Base-by-base conservation (phyloP, 192 early-diverging fungal genomes). In the Coemansia sp. region DNA sequence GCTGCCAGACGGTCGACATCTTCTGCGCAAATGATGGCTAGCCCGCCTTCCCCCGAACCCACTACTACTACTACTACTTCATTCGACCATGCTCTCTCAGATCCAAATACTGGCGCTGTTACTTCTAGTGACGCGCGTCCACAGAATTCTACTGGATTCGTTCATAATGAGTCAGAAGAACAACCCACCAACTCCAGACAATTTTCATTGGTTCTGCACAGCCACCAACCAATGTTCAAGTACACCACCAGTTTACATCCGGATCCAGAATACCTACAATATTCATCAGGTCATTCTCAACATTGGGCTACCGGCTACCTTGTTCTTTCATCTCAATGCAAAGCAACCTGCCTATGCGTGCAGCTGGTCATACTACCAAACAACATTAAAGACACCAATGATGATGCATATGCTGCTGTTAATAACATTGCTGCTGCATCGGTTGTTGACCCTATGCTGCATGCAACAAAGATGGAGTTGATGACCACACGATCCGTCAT, bases 191-290 rank as follows among this genome's bases (percentile, higher is more conserved):
- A 45, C 16, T 32, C 32, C 30, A 66, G 25, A 64, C 77, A 80
- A n/a, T 80, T 64, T 62, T 74, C 77, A 7, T 58, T 80, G 17
- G 68, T 80, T 33, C 65, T 80, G 72, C 77, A 80, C 45, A 62
- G 58, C 8, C 72, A 66, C 50, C 77, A 80, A 31, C 61, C 77
- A 16, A 65, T 45, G 48, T 55, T 79, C 40, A 59, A 32, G 14
- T 66, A 65, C 40, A 34, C 56, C 3, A 4, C 56, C 7, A 8
- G 33, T 8, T 7, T 33, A 1, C 34, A 20, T 38, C 6, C 16
- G 7, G 34, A 58, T 4, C 7, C 18, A 5, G n/a, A 30, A 36
- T 55, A 31, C 31, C 22, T 55, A 4, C 28, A 31, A 8, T 30
- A 25, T 61, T 60, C 54, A 54, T 51, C 42, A 18, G 20, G 33